Evolutionary conservation across 202 grass and related monocot species (phyloP).

Genomic region (Setaria italica): DNA sequence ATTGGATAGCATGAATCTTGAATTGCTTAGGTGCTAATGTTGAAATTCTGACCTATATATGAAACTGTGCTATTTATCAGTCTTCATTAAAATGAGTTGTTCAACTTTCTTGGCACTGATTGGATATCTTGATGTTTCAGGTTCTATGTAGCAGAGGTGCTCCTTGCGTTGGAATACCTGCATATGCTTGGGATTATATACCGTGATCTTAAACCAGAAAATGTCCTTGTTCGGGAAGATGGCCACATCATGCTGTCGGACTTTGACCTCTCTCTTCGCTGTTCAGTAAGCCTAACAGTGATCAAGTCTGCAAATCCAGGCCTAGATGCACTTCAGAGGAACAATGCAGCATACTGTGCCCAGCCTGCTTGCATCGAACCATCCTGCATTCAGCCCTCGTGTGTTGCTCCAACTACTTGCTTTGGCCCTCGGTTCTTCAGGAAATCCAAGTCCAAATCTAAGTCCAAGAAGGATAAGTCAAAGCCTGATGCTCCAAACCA

Average conservation of each 20-base stretch:
- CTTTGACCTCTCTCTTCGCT: conserved; percentile 85
- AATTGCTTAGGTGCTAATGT: background rate
- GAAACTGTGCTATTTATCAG: conserved; percentile 13
- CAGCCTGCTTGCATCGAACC: conserved; percentile 79
- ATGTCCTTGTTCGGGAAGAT: conserved; percentile 80
- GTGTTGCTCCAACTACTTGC: conserved; percentile 79
- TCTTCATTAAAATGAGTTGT: conserved; percentile 7
- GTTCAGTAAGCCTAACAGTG: conserved; percentile 66
- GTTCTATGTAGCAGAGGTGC: conserved; percentile 87
- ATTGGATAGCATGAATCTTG: background rate
- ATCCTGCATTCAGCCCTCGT: conserved; percentile 82
- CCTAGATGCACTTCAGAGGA: conserved; percentile 63
- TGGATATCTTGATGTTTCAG: conserved; percentile 53
- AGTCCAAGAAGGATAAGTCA: conserved; percentile 70
- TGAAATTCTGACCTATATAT: background rate
- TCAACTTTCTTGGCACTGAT: background rate
- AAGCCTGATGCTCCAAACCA: conserved; percentile 62
- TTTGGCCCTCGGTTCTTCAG: conserved; percentile 77
- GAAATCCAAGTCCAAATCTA: conserved; percentile 59
- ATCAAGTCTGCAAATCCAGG: conserved; percentile 72
- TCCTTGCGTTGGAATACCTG: conserved; percentile 80
- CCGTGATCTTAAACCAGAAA: conserved; percentile 91
- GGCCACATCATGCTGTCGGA: conserved; percentile 91
- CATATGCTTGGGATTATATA: conserved; percentile 96
- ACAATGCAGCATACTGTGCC: conserved; percentile 73